phyloP scores from a whole-genome alignment of 805 yeast species.

The Nakazawaea anatomiae region DNA sequence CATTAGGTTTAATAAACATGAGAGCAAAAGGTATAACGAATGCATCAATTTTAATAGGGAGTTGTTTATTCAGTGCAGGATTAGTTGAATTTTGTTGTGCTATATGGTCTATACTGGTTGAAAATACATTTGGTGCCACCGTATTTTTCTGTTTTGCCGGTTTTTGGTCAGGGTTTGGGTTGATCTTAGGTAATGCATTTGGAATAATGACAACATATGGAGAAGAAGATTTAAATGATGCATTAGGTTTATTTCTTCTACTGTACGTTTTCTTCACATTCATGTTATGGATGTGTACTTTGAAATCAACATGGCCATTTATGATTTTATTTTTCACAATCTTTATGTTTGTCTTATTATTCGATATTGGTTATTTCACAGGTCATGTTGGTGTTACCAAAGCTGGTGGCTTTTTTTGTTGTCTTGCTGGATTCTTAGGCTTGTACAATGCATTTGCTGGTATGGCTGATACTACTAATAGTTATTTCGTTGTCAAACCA shows the following conservation, averaged over 20 bases:
- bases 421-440: conserved; percentile 35
- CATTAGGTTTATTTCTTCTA: conserved; percentile 40
- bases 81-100: conserved; percentile 43
- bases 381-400: conserved; percentile 24
- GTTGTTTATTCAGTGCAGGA: conserved; percentile 60
- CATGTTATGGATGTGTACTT: conserved; percentile 36
- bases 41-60: conserved; percentile 55
- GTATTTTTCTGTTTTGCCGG: conserved; percentile 49
- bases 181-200: conserved; percentile 37
- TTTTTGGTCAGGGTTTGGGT: conserved; percentile 46
- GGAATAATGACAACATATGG: conserved; percentile 34
- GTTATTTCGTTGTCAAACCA: conserved; percentile 51
- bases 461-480: conserved; percentile 43
- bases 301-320: conserved; percentile 41
- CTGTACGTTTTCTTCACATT: conserved; percentile 50
- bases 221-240: conserved; percentile 31
- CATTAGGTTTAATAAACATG: conserved; percentile 39
- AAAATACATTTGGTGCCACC: conserved; percentile 52
- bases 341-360: conserved; percentile 37
- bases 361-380: conserved; percentile 38
- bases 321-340: conserved; percentile 33
- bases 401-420: conserved; percentile 47
- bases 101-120: conserved; percentile 39
- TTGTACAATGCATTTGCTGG: conserved; percentile 44
- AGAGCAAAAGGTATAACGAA: conserved; percentile 45